These are phyloP conservation scores for Mycena indigotica DNA, from an alignment of 768 basidiomycete species.

Conservation along the genomic window DNA sequence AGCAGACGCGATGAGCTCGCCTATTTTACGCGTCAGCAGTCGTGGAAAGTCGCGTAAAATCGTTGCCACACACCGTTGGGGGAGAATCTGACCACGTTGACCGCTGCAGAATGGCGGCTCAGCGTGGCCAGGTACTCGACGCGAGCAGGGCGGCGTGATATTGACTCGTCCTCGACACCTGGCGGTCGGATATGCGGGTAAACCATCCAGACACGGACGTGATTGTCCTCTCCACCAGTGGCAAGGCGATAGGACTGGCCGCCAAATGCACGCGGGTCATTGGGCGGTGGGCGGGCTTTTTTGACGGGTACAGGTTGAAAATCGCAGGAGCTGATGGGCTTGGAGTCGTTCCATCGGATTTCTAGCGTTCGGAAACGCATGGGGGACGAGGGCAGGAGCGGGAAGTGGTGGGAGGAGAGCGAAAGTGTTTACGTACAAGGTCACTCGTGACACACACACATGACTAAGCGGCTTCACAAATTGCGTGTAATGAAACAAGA, in stretches of 20 bases:
- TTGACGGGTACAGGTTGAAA: slow-evolving; percentile 85
- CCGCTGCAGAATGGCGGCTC: slow-evolving; percentile 88
- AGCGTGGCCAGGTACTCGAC: slow-evolving; percentile 96
- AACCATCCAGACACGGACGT: slow-evolving; percentile 95
- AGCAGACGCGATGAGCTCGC: slow-evolving; percentile 91
- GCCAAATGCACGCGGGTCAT: slow-evolving; percentile 57
- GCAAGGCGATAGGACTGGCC: slow-evolving; percentile 86
- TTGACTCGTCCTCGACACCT: slow-evolving; percentile 46
- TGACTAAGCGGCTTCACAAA: too few relatives aligned
- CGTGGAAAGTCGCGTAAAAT: background rate
- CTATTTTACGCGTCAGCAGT: slow-evolving; percentile 39
- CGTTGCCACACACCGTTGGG: slow-evolving; percentile 69
- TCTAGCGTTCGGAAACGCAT: slow-evolving; percentile 92
- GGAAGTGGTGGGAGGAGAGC: background rate
- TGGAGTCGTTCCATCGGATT: slow-evolving; percentile 95
- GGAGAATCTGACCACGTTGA: slow-evolving; percentile 95
- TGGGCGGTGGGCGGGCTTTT: slow-evolving; percentile 66
- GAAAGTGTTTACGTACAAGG: too few relatives aligned
- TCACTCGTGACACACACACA: too few relatives aligned
- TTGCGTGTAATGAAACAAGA: too few relatives aligned
- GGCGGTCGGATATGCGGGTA: slow-evolving; percentile 85
- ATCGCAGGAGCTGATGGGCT: slow-evolving; percentile 95
- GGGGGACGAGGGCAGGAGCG: background rate
- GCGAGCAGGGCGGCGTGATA: slow-evolving; percentile 59
- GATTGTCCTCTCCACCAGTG: slow-evolving; percentile 95